Percentiles rank a stretch among this genome's conserved stretches.
Evolutionary conservation across 2,329 filamentous ascomycete species (phyloP).

Genomic region (Neoascochyta sp.): DNA sequence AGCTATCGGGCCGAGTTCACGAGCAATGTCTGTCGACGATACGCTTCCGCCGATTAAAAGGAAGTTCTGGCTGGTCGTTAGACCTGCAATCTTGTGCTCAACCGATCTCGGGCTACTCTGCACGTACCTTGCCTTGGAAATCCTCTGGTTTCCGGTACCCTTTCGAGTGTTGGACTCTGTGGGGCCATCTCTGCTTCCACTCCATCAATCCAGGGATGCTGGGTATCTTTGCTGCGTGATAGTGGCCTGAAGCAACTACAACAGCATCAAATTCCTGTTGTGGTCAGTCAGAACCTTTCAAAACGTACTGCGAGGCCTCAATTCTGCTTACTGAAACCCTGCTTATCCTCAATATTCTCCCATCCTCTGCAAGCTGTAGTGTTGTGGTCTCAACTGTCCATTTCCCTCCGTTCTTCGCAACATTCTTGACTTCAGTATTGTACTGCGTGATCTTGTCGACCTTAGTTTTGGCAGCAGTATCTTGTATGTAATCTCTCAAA

Average conservation of each 20-base stretch:
- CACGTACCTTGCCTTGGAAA: slow-evolving; percentile 53
- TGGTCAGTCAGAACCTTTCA: too few species aligned
- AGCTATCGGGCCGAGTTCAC: slow-evolving; percentile 48
- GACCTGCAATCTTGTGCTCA: neutral
- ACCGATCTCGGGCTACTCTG: neutral
- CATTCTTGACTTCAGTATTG: slow-evolving; percentile 56
- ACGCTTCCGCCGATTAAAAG: slow-evolving; percentile 56
- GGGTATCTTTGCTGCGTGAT: slow-evolving; percentile 51
- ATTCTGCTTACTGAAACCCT: slow-evolving; percentile 5
- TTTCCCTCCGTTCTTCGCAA: slow-evolving; percentile 45
- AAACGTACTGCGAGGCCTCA: too few species aligned
- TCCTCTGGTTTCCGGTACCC: slow-evolving; percentile 46
- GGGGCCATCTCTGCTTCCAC: slow-evolving; percentile 47
- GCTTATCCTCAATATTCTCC: slow-evolving; percentile 6
- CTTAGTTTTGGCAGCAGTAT: slow-evolving; percentile 51
- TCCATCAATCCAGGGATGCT: slow-evolving; percentile 47
- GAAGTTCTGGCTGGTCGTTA: slow-evolving; percentile 42
- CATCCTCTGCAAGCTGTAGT: slow-evolving; percentile 24
- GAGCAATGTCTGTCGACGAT: slow-evolving; percentile 54
- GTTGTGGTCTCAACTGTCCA: slow-evolving; percentile 55
- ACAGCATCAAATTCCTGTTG: slow-evolving; percentile 49
- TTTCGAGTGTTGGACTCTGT: slow-evolving; percentile 51
- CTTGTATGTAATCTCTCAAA: slow-evolving; percentile 59
- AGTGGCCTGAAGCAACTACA: slow-evolving; percentile 54
- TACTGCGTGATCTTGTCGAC: slow-evolving; percentile 52